phyloP scores from a whole-genome alignment of 768 basidiomycete genomes.

The Paxillus ammoniavirescens region DNA sequence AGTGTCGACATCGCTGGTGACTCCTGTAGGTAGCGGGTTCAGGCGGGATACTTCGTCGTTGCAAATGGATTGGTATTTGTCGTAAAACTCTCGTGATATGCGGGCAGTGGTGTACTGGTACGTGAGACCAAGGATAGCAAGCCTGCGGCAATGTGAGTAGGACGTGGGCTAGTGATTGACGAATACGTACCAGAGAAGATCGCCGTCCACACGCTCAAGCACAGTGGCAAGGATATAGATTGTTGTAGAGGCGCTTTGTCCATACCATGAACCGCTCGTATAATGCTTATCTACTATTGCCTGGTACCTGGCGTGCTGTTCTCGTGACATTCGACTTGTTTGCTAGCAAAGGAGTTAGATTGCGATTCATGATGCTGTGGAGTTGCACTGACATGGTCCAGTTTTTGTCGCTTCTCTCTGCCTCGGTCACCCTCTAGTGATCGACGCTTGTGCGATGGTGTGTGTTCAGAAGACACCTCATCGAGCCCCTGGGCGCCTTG shows the following conservation, averaged over 20 bases:
- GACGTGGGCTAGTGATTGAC: neutral
- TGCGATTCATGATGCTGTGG: neutral
- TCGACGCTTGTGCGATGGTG: slow-evolving; percentile 49
- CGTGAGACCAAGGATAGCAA: slow-evolving; percentile 91
- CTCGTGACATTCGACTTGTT: slow-evolving; percentile 61
- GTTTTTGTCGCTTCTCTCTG: slow-evolving; percentile 57
- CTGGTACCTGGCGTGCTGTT: slow-evolving; percentile 65
- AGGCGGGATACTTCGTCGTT: slow-evolving; percentile 91
- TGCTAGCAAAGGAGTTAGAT: slow-evolving; percentile 31
- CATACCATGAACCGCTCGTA: slow-evolving; percentile 77
- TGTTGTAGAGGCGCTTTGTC: slow-evolving; percentile 86
- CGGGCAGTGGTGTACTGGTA: slow-evolving; percentile 87
- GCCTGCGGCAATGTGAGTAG: slow-evolving; percentile 45
- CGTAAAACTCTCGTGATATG: slow-evolving; percentile 85
- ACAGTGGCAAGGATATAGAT: slow-evolving; percentile 88
- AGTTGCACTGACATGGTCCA: slow-evolving; percentile 42
- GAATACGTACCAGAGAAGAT: slow-evolving; percentile 77
- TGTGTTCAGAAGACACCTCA: slow-evolving; percentile 38
- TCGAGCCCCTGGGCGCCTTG: slow-evolving; percentile 40
- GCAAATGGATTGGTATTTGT: slow-evolving; percentile 75
- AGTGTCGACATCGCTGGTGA: slow-evolving; percentile 37
- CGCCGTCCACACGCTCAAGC: slow-evolving; percentile 91
- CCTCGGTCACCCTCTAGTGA: slow-evolving; percentile 38
- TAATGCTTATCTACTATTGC: slow-evolving; percentile 80
- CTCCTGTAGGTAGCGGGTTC: slow-evolving; percentile 58